phyloP scores from a whole-genome alignment of 2,329 filamentous ascomycete genomes.

The Helminthosporium solani region DNA sequence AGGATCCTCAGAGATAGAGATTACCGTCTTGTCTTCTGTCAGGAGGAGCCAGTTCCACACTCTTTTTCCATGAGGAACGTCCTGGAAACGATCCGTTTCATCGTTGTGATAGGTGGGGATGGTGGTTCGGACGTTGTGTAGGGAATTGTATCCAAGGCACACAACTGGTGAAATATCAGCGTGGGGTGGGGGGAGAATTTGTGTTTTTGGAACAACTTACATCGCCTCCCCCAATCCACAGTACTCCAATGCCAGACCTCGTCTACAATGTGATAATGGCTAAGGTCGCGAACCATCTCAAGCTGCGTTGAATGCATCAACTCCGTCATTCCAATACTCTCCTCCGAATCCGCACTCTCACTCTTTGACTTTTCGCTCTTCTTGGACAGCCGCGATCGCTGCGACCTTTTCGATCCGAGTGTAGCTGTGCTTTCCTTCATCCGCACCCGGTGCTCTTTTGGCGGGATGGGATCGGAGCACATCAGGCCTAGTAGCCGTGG shows the following conservation, averaged over 20 bases:
- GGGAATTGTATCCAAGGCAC: slow-evolving; percentile 71
- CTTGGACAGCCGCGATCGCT: slow-evolving; percentile 17
- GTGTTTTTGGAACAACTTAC: slow-evolving; percentile 43
- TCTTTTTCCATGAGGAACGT: slow-evolving; percentile 53
- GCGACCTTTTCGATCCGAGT: slow-evolving; percentile 29
- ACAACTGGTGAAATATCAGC: slow-evolving; percentile 52
- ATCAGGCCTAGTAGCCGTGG: slow-evolving; percentile 65
- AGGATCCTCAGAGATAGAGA: slow-evolving; percentile 66
- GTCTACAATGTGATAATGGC: slow-evolving; percentile 62
- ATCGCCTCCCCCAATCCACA: slow-evolving; percentile 66
- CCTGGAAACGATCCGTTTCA: slow-evolving; percentile 32
- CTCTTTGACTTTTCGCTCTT: slow-evolving; percentile 20
- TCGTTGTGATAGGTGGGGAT: slow-evolving; percentile 23
- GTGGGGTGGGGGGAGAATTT: neutral
- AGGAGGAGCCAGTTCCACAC: slow-evolving; percentile 73
- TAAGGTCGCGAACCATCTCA: slow-evolving; percentile 42
- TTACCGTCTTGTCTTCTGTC: slow-evolving; percentile 69
- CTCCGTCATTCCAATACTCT: slow-evolving; percentile 38
- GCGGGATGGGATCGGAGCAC: slow-evolving; percentile 54
- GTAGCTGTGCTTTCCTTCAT: slow-evolving; percentile 36
- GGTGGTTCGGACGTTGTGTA: slow-evolving; percentile 47
- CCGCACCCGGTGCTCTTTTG: slow-evolving; percentile 18
- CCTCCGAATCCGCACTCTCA: slow-evolving; percentile 31
- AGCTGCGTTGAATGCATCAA: slow-evolving; percentile 40
- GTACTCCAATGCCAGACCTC: slow-evolving; percentile 76